These are phyloP conservation scores for Cucumis cinereus DNA, from an alignment of 306 rosid species.

Conservation along the genomic window DNA sequence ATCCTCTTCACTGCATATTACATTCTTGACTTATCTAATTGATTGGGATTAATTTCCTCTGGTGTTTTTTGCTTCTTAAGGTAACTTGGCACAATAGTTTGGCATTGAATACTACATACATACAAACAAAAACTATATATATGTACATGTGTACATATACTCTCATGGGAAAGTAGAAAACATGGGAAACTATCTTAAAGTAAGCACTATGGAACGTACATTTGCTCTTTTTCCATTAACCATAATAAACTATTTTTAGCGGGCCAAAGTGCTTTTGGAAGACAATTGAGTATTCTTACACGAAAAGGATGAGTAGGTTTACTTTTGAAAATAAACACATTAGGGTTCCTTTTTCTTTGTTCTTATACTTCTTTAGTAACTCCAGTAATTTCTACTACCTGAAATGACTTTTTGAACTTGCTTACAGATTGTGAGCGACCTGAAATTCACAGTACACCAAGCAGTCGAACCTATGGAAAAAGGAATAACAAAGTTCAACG, in stretches of 20 bases:
- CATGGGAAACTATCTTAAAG: neutral
- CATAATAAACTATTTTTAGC: neutral
- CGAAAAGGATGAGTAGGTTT: neutral
- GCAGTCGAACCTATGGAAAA: constrained; percentile 96
- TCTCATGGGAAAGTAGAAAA: neutral
- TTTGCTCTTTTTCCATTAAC: neutral
- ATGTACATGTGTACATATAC: neutral
- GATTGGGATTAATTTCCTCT: neutral
- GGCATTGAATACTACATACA: neutral
- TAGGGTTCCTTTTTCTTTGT: neutral
- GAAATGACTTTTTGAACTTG: neutral
- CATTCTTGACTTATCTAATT: constrained; percentile 3
- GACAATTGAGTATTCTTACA: neutral
- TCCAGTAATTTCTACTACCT: neutral
- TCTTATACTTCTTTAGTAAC: neutral
- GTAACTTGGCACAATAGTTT: neutral
- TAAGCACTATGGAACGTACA: neutral
- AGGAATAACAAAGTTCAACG: constrained; percentile 77
- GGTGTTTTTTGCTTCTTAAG: neutral
- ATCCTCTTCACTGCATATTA: constrained; percentile 9
- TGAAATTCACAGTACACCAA: constrained; percentile 87
- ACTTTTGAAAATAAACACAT: neutral
- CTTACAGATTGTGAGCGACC: constrained; percentile 75
- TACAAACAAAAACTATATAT: neutral
- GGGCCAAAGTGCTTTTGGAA: neutral